These are phyloP conservation scores for Moricandia moricandioides DNA, from an alignment of 345 rosid genomes.

Conservation along the genomic window DNA sequence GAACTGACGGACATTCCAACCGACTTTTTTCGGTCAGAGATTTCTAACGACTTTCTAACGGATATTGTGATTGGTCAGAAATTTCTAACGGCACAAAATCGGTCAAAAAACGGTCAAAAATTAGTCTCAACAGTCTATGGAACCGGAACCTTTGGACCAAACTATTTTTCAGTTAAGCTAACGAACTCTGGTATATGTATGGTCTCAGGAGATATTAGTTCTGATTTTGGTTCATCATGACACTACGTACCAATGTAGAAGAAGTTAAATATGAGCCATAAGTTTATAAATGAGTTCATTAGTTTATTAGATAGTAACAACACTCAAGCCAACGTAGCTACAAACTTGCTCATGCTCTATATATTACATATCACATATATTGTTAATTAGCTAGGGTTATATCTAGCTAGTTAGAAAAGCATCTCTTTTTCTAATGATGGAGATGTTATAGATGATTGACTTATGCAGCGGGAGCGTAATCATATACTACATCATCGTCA, in stretches of 20 bases:
- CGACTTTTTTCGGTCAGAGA: too few species aligned
- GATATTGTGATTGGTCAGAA: too few species aligned
- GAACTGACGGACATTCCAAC: too few species aligned
- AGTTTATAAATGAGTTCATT: background rate
- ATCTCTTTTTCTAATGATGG: conserved; percentile 6
- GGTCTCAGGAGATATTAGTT: background rate
- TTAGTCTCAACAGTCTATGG: too few species aligned
- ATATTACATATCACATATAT: background rate
- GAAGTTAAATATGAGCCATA: background rate
- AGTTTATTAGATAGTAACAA: conserved; percentile 10
- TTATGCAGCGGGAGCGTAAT: conserved; percentile 37
- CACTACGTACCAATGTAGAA: background rate
- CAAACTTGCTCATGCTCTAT: conserved; percentile 4
- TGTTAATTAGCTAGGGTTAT: background rate
- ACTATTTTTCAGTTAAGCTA: too few species aligned
- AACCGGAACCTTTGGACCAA: too few species aligned
- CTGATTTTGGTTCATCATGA: background rate
- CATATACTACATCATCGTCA: conserved; percentile 28
- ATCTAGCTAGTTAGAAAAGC: conserved; percentile 2
- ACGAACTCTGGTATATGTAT: too few species aligned
- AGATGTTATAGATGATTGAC: conserved; percentile 7
- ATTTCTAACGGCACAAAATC: too few species aligned
- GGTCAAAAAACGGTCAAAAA: too few species aligned
- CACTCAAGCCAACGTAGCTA: conserved; percentile 9
- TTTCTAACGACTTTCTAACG: too few species aligned